Base-by-base conservation (phyloP, 768 basidiomycete species). In the Lactarius quietus region DNA sequence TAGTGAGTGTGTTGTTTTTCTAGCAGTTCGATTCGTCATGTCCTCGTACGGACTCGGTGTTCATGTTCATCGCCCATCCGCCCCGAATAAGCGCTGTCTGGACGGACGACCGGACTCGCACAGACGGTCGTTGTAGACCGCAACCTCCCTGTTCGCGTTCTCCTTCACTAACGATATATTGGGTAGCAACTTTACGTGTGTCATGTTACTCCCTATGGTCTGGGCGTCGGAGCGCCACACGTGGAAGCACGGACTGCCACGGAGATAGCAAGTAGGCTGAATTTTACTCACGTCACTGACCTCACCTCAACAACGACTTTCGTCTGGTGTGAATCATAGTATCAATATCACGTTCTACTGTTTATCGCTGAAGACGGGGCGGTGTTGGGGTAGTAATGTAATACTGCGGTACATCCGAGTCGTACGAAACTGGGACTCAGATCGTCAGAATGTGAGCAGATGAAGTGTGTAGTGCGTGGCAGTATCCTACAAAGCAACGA, bases 121-220 rank as follows among this genome's bases (percentile, higher is more conserved):
- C 75, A 82, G 80, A 71, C 74, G 59, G 62, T 72, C 33, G 74
- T 76, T 38, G 78, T 78, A 31, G 70, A 70, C 78, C 3, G 79
- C 86, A 4, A 85, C 83, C 64, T 87, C 87, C 45, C 78, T 88
- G 55, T 91, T 86, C 75, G 86, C 89, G 33, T 72, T 89, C 48
- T 88, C 88, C 1, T 82, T 85, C 41, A 38, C 68, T 53, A 73
- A 73, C 61, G 72, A 80, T 52, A 77, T 83, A 66, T 73, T 86
- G 51, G 82, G 81, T 3, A 87, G 87, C 26, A 52, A 68, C 66
- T 39, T 67, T 9, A 62, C 64, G 1, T 65, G 62, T 43, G 38
- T 65, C 38, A 55, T 62, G 18, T 18, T 65, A 38, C 12, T 33
- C 1, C 60, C 18, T 45, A 33, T 35, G 56, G 59, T 7, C 18